Evolutionary conservation across 1,284 basidiomycete genomes (phyloP), one percentile per base, ranked within the genome.

Genomic region (Takashimella koratensis): DNA sequence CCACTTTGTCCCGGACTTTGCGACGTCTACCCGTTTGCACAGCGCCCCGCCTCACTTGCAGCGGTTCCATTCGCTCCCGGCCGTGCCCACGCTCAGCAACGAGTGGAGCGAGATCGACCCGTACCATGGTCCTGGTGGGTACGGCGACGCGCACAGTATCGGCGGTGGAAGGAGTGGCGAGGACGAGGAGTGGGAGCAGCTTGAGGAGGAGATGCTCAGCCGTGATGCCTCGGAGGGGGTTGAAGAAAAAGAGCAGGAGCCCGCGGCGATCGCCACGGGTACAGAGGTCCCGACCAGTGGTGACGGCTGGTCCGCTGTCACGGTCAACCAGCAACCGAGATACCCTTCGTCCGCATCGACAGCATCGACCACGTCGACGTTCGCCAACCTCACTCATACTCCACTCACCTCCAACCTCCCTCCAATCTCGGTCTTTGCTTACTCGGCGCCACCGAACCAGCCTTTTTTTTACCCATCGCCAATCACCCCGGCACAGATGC

Each of bases 51-150:
- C 71, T 1, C 59, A 57, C n/a, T 54, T 73, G 44, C 61, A 67
- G 44, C 61, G 72, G 10, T 73, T 68, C 63, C 63, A 71, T 55
- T 70, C 68, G 53, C 68, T n/a, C 71, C 71, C 5, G 51, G 54
- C 53, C 12, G 52, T 70, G 3, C 70, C 69, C 3, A 68, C 68
- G 13, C 43, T 67, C 10, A 59, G 47, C 46, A 46, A 49, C 30
- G 43, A 39, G 13, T 68, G 65, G 69, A 51, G 27, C 41, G 44
- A 63, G 21, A 46, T 51, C 5, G 51, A 54, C 41, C 45, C 53
- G 16, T 59, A 58, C 53, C 47, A 58, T 43, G 45, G 13, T 46
- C 57, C 11, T 45, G 55, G 25, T 26, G 45, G 45, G 11, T 53
- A 52, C 42, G 52, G 49, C 25, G 56, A 52, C 39, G 60, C 57